phyloP scores from a whole-genome alignment of 2,329 filamentous ascomycete species.

The Hansfordia pulvinata region DNA sequence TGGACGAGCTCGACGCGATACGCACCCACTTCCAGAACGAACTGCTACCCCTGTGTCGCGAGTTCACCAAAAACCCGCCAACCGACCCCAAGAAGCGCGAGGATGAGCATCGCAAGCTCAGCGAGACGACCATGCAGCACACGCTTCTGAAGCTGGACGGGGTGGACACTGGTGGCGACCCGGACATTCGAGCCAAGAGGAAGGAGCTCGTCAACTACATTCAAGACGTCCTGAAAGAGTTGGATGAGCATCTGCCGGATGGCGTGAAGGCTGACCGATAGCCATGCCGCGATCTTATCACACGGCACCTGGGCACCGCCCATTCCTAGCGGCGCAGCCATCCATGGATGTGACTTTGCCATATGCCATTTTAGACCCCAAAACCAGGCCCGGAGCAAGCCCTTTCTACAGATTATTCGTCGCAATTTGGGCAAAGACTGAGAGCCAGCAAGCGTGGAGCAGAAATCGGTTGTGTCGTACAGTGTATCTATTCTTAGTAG shows the following conservation, averaged over 20 bases:
- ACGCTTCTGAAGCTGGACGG: slow-evolving; percentile 65
- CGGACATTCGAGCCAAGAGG: slow-evolving; percentile 47
- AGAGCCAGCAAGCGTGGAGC: no score
- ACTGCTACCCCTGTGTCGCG: slow-evolving; percentile 49
- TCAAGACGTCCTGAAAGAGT: slow-evolving; percentile 48
- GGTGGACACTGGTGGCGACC: slow-evolving; percentile 59
- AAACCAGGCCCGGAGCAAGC: no score
- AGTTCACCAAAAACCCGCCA: slow-evolving; percentile 51
- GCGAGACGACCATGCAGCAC: slow-evolving; percentile 64
- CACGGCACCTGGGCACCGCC: no score
- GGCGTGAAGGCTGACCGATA: slow-evolving; percentile 6
- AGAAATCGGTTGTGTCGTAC: no score
- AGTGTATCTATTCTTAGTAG: no score
- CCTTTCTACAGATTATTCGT: no score
- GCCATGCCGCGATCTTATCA: neutral
- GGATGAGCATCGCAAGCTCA: slow-evolving; percentile 63
- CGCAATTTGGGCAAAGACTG: no score
- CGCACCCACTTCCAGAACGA: slow-evolving; percentile 47
- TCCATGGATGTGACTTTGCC: no score
- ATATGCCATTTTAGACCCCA: no score
- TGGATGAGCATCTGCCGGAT: slow-evolving; percentile 36
- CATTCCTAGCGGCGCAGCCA: no score
- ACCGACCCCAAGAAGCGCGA: slow-evolving; percentile 50
- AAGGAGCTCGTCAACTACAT: slow-evolving; percentile 63
- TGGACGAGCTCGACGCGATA: slow-evolving; percentile 56